Percentiles rank a stretch among this genome's conserved stretches.
Conservation (phyloP, 371 early-diverging fungal species). For the Sanchytrium tribonematis region DNA sequence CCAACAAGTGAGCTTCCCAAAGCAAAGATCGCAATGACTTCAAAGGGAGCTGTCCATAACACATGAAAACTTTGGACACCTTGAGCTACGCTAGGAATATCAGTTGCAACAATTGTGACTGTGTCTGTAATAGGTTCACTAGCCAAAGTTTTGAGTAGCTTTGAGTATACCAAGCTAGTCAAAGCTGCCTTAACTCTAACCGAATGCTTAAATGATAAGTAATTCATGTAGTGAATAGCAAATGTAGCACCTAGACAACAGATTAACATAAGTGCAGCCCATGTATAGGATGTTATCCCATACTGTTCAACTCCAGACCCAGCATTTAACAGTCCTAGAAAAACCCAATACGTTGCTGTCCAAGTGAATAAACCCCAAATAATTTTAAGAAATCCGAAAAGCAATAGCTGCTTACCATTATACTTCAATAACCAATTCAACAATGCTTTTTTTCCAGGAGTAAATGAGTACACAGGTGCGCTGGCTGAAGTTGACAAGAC, state of each 20-base stretch:
- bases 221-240: not conserved
- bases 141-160: not conserved
- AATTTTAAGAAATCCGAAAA: not conserved
- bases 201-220: not conserved
- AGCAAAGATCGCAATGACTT: constrained; percentile 19
- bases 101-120: constrained; percentile 3
- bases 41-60: constrained; percentile 33
- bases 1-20: constrained; percentile 23
- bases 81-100: constrained; percentile 21
- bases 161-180: not conserved
- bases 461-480: not conserved
- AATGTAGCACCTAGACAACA: not conserved
- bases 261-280: not conserved
- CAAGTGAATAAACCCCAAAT: not conserved
- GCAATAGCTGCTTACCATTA: not conserved
- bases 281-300: not conserved
- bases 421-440: not conserved
- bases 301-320: not conserved
- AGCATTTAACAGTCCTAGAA: not conserved
- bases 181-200: not conserved
- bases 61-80: constrained; percentile 32
- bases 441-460: not conserved
- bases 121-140: not conserved
- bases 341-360: not conserved
- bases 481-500: not conserved